phyloP scores from a whole-genome alignment of 208 protist species.

The Naegleria fowleri region DNA sequence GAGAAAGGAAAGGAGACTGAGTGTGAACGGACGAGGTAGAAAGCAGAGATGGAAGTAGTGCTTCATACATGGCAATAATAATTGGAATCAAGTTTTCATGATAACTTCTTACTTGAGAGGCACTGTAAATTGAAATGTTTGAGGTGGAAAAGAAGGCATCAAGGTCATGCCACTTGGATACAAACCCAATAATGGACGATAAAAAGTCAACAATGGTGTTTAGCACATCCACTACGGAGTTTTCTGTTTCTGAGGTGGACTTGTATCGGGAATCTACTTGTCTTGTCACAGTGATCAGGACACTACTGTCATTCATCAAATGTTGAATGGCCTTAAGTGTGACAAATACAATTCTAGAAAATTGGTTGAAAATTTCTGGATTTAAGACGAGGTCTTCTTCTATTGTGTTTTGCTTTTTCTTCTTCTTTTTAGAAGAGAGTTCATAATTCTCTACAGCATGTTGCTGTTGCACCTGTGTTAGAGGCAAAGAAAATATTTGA shows the following conservation, averaged over 20 bases:
- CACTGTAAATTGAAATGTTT: background rate
- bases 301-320: background rate
- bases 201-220: background rate
- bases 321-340: background rate
- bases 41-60: background rate
- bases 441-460: background rate
- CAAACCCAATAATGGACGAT: background rate
- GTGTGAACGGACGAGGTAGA: background rate
- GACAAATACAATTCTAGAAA: background rate
- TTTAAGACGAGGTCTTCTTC: background rate
- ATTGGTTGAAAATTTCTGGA: background rate
- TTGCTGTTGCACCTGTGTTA: background rate
- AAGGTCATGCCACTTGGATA: background rate
- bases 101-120: background rate
- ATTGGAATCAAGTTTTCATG: background rate
- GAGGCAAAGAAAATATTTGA: background rate
- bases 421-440: background rate
- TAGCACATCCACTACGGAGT: background rate
- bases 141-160: background rate
- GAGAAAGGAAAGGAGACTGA: background rate
- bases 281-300: background rate
- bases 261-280: background rate
- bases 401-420: background rate
- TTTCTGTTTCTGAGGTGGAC: background rate
- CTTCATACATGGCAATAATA: background rate